Base-by-base conservation (phyloP, 495 filamentous ascomycete genomes). In the Hypoxylon intermedium region DNA sequence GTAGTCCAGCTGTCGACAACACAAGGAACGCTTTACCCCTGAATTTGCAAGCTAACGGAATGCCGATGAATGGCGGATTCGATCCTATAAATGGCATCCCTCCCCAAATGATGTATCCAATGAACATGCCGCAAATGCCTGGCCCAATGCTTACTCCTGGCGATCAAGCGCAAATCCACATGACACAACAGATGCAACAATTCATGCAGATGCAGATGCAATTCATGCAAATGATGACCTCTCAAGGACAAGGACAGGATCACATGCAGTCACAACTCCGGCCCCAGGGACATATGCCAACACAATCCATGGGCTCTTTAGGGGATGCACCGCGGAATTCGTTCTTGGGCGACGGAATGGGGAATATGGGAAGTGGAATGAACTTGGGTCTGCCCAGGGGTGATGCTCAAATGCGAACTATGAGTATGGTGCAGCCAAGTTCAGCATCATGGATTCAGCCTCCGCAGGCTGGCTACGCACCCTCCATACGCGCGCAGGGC, bases 191-290 rank as follows among this genome's bases (percentile, higher is more conserved):
- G 69, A 95, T 96, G 91, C 81, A 84, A 19, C 84, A 88, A 63
- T 93, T 93, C 77, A 91, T 94, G 88, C 88, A 92, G 67, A 91
- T 95, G 87, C 91, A 95, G 70, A 93, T 96, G 87, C 89, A 94
- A 53, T 89, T 91, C 79, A 91, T 92, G 85, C 88, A 91, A 53
- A 88, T 93, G 82, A 87, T 88, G 81, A 76, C 79, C 42, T 31
- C 58, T 19, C 66, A 54, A 31, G 59, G 47, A 31, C 70, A 65
- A 53, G 74, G 56, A 43, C 62, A 55, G 40, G 54, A 59, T 15
- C 61, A 65, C 16, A 53, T 57, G 55, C 62, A 51, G 28, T 45
- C 63, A 28, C 65, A 72, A 16, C 52, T 75, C 30, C 65, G 67
- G 2, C 65, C 69, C 33, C 71, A 71, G 58, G 71, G 72, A 56